A percentile compares a stretch with the other conserved stretches of the same genome.
phyloP scores from a whole-genome alignment of 148 eudicot species.

The Vaccinium macrocarpon region DNA sequence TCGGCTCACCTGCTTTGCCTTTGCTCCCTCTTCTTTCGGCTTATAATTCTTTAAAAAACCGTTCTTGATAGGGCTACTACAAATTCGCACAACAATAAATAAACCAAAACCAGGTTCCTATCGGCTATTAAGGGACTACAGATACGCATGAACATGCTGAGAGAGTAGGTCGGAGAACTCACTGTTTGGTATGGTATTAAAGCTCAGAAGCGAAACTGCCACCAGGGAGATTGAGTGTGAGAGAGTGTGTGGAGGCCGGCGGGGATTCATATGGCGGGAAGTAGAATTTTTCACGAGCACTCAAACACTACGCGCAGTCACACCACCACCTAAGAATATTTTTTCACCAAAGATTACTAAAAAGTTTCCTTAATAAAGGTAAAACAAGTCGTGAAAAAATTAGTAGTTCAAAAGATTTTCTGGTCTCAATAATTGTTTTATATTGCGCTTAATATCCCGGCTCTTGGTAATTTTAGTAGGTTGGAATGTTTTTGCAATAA shows the following conservation, averaged over 20 bases:
- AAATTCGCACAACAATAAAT: background rate
- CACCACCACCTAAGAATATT: no score
- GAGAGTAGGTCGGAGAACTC: background rate
- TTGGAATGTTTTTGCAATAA: no score
- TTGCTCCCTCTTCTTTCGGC: constrained; percentile 62
- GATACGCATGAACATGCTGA: background rate
- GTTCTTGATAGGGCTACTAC: constrained; percentile 49
- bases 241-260: background rate
- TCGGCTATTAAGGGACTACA: no score
- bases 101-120: background rate
- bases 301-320: background rate
- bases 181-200: constrained; percentile 40
- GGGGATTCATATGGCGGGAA: background rate
- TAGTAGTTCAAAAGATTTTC: no score
- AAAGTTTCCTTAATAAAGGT: no score
- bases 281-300: background rate
- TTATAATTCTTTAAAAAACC: constrained; percentile 33
- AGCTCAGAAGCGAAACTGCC: constrained; percentile 22
- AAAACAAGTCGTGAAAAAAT: no score
- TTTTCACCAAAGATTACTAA: no score
- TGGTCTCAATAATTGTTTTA: no score
- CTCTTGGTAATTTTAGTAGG: no score
- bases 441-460: no score
- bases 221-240: background rate
- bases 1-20: constrained; percentile 50